These are phyloP conservation scores for Botrytis elliptica DNA, from an alignment of 2,329 filamentous ascomycete genomes.

Conservation along the genomic window DNA sequence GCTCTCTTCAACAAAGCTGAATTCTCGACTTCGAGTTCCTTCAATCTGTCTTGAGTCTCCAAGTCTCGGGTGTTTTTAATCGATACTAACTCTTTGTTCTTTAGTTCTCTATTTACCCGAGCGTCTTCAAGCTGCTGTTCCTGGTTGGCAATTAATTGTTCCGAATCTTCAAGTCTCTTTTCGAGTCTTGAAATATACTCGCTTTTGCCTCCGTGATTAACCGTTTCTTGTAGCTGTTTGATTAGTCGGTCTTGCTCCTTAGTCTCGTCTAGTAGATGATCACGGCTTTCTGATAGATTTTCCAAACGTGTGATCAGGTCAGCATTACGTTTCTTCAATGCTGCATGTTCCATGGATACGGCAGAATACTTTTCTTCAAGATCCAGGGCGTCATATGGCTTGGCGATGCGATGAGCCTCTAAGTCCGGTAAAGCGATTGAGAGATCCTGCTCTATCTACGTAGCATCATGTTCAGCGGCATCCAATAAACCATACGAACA, in stretches of 20 bases:
- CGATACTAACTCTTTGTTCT: conserved; percentile 50
- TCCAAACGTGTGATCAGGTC: conserved; percentile 60
- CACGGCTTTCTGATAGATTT: conserved; percentile 60
- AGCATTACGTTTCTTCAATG: conserved; percentile 55
- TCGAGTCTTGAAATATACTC: conserved; percentile 55
- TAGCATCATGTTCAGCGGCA: neutral
- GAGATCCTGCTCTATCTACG: conserved; percentile 18
- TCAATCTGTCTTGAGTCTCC: conserved; percentile 52
- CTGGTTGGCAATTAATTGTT: conserved; percentile 68
- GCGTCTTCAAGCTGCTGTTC: conserved; percentile 63
- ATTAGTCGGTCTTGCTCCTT: conserved; percentile 55
- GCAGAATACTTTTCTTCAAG: conserved; percentile 50
- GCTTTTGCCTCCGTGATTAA: conserved; percentile 51
- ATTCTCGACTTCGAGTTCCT: conserved; percentile 58
- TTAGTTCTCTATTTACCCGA: conserved; percentile 44
- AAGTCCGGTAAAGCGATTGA: conserved; percentile 11
- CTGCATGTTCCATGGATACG: conserved; percentile 50
- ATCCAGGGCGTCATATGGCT: conserved; percentile 35
- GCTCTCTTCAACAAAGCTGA: conserved; percentile 60
- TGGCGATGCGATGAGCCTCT: neutral
- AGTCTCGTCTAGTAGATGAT: conserved; percentile 54
- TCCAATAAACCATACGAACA: neutral
- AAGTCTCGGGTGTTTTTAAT: conserved; percentile 47
- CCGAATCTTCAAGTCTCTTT: conserved; percentile 61
- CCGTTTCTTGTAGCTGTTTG: conserved; percentile 38